phyloP scores from a whole-genome alignment of 495 filamentous ascomycete genomes.

The Podospora bellae-mahoneyi region DNA sequence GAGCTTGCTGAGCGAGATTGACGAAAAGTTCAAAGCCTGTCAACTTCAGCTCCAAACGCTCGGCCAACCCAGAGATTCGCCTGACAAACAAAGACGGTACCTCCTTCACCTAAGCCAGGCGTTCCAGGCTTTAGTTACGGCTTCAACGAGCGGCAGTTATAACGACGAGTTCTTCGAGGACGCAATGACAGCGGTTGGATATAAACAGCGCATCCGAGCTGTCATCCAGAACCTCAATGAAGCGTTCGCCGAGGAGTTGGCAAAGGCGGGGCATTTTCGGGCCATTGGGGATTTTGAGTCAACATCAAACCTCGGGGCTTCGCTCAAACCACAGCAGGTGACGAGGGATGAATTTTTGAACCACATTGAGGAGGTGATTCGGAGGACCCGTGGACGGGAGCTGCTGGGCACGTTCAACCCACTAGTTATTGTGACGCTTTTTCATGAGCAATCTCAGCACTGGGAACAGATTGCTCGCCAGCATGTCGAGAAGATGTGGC shows the following conservation, averaged over 20 bases:
- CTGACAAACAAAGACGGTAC: conserved; percentile 50
- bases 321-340: conserved; percentile 3
- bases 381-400: conserved; percentile 38
- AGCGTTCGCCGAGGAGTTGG: no score
- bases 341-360: conserved; percentile 29
- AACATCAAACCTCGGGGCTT: no score
- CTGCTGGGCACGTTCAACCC: conserved; percentile 49
- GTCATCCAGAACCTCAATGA: conserved; percentile 55
- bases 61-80: conserved; percentile 43
- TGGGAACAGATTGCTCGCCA: conserved; percentile 34
- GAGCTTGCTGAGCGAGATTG: conserved; percentile 55
- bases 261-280: no score
- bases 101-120: conserved; percentile 51
- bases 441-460: conserved; percentile 40
- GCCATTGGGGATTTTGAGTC: conserved; percentile 44
- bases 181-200: conserved; percentile 35
- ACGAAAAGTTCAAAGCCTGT: conserved; percentile 37
- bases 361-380: conserved; percentile 34
- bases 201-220: conserved; percentile 56
- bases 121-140: conserved; percentile 50
- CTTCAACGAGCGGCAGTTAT: conserved; percentile 56
- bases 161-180: conserved; percentile 54
- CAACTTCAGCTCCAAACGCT: conserved; percentile 40
- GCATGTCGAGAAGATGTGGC: conserved; percentile 29
- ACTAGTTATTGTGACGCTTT: conserved; percentile 45